Percentiles rank a stretch among this genome's conserved stretches.
These are phyloP conservation scores for Paraphysoderma sedebokerense DNA, from an alignment of 371 early-diverging fungal species.

Conservation along the genomic window DNA sequence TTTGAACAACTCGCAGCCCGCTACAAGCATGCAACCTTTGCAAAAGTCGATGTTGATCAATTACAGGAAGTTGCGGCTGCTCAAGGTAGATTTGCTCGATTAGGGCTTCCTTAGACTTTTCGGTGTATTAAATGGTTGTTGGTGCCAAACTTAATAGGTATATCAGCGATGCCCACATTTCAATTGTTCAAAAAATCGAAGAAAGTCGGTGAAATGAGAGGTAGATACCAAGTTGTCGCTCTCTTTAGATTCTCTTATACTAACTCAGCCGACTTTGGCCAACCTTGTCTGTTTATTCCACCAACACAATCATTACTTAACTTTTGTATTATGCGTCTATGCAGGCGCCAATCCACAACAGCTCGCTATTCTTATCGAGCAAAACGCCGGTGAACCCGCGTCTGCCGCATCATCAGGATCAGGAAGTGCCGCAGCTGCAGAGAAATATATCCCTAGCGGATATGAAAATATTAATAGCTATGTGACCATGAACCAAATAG, in stretches of 20 bases:
- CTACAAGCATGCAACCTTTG: conserved; percentile 30
- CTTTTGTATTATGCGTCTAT: too few species aligned
- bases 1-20: conserved; percentile 29
- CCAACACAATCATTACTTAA: too few species aligned
- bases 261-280: not conserved
- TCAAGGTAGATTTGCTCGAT: not conserved
- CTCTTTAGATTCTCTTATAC: not conserved
- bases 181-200: conserved; percentile 38
- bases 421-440: not conserved
- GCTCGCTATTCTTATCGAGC: not conserved
- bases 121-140: not conserved
- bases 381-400: not conserved
- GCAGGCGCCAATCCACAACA: conserved; percentile 33
- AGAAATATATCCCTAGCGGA: not conserved
- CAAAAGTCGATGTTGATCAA: conserved; percentile 19
- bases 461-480: not conserved
- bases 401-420: too few species aligned
- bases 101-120: not conserved
- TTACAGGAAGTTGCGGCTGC: not conserved
- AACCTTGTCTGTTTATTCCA: too few species aligned
- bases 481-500: conserved; percentile 1
- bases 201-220: conserved; percentile 46
- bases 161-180: conserved; percentile 25
- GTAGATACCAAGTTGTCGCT: too few species aligned
- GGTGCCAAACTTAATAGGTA: not conserved